phyloP scores from a whole-genome alignment of 305 asterid species.

The Euphrasia arctica region DNA sequence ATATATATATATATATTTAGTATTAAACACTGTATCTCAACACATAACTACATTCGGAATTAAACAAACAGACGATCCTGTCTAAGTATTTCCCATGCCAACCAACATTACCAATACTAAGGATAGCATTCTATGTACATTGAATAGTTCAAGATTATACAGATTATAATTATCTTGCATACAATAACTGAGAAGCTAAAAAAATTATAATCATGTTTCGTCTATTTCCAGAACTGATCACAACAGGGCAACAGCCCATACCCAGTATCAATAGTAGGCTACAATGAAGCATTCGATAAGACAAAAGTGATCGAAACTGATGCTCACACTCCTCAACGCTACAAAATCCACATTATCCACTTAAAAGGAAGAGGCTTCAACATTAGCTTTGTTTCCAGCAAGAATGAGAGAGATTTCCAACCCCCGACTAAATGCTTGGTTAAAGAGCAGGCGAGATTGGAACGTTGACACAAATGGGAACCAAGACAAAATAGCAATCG shows the following conservation, averaged over 20 bases:
- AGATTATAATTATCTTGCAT: neutral
- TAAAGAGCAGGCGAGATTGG: conserved; percentile 96
- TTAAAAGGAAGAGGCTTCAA: conserved; percentile 59
- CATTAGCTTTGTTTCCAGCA: conserved; percentile 98
- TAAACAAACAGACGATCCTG: too few species aligned
- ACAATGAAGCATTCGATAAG: neutral
- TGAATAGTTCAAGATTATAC: neutral
- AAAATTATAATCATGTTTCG: neutral
- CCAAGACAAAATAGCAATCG: conserved; percentile 91
- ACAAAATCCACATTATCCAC: neutral
- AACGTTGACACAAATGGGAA: conserved; percentile 96
- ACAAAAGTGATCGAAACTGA: neutral
- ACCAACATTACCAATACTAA: too few species aligned
- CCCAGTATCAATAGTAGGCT: neutral
- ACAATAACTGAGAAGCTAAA: neutral
- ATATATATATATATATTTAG: too few species aligned
- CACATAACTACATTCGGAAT: too few species aligned
- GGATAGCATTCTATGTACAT: too few species aligned
- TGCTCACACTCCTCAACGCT: neutral
- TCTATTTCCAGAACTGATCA: neutral
- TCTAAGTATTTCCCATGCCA: too few species aligned
- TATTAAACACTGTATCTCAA: too few species aligned
- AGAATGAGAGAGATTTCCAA: conserved; percentile 96
- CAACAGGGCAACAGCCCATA: neutral
- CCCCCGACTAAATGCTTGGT: conserved; percentile 99